Evolutionary conservation across 768 basidiomycete genomes (phyloP).

Genomic region (Termitomyces sp.): DNA sequence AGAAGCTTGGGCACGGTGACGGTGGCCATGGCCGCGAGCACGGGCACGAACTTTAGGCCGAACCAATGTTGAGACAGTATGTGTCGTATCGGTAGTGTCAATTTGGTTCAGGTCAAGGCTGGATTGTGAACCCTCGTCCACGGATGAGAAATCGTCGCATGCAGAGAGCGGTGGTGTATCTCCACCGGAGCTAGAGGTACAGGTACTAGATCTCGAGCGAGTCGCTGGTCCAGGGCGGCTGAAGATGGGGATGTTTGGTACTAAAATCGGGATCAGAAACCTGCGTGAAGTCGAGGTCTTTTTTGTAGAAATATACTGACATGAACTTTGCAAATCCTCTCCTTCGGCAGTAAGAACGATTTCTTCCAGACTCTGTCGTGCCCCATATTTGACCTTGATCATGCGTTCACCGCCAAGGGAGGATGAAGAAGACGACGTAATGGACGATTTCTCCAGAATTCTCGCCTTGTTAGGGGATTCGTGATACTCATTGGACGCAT

Average conservation of each 20-base stretch:
- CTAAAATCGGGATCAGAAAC: conserved; percentile 20
- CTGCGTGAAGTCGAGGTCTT: not conserved
- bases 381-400: conserved; percentile 56
- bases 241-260: conserved; percentile 51
- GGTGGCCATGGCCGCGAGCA: conserved; percentile 62
- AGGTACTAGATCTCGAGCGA: conserved; percentile 65
- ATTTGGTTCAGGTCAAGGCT: conserved; percentile 70
- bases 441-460: conserved; percentile 60
- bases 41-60: conserved; percentile 42
- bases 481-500: conserved; percentile 21
- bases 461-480: conserved; percentile 41
- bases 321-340: conserved; percentile 48
- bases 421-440: conserved; percentile 56
- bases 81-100: conserved; percentile 46
- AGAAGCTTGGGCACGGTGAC: conserved; percentile 63
- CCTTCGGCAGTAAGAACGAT: conserved; percentile 60
- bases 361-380: conserved; percentile 65
- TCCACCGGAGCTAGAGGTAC: conserved; percentile 58
- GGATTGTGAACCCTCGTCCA: conserved; percentile 70
- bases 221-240: conserved; percentile 45
- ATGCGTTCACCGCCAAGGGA: conserved; percentile 66
- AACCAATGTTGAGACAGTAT: conserved; percentile 39
- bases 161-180: conserved; percentile 69
- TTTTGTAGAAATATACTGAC: conserved; percentile 43
- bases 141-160: conserved; percentile 57